Evolutionary conservation across 2,329 filamentous ascomycete genomes (phyloP), one percentile per base, ranked within the genome.

Genomic region (Beauveria scarabaeidicola): DNA sequence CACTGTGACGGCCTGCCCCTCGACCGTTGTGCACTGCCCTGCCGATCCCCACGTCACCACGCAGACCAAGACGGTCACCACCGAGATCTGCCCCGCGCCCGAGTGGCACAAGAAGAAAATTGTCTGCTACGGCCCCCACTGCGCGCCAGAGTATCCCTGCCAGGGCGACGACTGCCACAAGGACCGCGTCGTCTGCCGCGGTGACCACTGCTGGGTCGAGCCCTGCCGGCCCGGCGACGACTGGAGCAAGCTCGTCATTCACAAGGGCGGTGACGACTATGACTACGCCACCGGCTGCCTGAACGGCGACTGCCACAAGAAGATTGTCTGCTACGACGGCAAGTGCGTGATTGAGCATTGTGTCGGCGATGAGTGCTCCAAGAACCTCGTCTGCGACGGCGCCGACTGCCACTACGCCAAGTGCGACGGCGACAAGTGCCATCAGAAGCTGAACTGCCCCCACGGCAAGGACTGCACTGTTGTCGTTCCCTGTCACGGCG

Each of bases 71-170:
- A 68, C 69, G 19, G 44, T 62, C 50, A 68, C 67, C 53, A 66
- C 64, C 19, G 63, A 60, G 46, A 47, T 62, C 59, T 66, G 60
- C 48, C 62, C 62, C 4, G 47, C 64, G 46, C 63, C 69, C 44
- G 64, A 66, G 57, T 67, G 64, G 64, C 62, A 67, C 63, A 64
- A 66, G 63, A 69, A 71, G 66, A 69, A 68, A 64, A 66, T 74
- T 19, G 67, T 72, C 66, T 73, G 72, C 66, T 68, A 67, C 61
- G 72, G 72, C 27, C 69, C 68, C 23, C 52, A 65, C 64, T 75
- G 73, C 65, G 58, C 62, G 38, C 66, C 64, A 36, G 69, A 69
- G 60, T 62, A 65, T 63, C 65, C 67, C 51, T 68, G 64, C 67
- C 17, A 62, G 52, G 63, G 63, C 19, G 64, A 68, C 36, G 60